Conservation (phyloP, 2,329 filamentous ascomycete species). For the Lecanosticta acicola region DNA sequence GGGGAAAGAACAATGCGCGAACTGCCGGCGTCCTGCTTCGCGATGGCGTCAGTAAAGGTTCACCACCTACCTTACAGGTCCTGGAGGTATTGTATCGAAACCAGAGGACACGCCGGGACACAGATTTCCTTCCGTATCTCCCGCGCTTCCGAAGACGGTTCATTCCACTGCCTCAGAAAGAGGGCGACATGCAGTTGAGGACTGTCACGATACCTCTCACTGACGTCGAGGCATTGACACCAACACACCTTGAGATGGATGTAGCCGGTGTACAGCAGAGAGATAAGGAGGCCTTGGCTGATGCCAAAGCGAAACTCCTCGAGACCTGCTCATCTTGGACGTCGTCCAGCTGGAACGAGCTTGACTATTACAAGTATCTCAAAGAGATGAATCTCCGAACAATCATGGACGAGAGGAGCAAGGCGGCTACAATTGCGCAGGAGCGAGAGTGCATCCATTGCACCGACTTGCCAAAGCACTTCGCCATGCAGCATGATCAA, state of each 20-base stretch:
- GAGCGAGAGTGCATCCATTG: conserved; percentile 64
- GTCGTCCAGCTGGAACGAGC: conserved; percentile 71
- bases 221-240: conserved; percentile 80
- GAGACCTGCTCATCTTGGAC: conserved; percentile 69
- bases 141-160: conserved; percentile 64
- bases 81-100: conserved; percentile 63
- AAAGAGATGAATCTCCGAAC: conserved; percentile 79
- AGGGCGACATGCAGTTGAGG: conserved; percentile 63
- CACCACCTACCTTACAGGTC: conserved; percentile 66
- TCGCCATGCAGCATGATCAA: conserved; percentile 92
- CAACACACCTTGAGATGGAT: conserved; percentile 48
- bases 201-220: conserved; percentile 63
- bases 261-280: conserved; percentile 36
- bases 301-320: conserved; percentile 63
- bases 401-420: conserved; percentile 64
- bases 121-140: conserved; percentile 82
- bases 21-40: conserved; percentile 74
- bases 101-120: conserved; percentile 65
- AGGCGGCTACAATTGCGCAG: conserved; percentile 58
- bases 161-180: conserved; percentile 59
- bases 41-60: conserved; percentile 64
- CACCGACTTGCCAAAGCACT: conserved; percentile 80
- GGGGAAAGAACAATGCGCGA: conserved; percentile 68
- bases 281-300: conserved; percentile 45
- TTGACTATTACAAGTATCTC: conserved; percentile 68